Base-by-base conservation (phyloP, 352 stramenopile species). In the Globisporangium cederbergense region DNA sequence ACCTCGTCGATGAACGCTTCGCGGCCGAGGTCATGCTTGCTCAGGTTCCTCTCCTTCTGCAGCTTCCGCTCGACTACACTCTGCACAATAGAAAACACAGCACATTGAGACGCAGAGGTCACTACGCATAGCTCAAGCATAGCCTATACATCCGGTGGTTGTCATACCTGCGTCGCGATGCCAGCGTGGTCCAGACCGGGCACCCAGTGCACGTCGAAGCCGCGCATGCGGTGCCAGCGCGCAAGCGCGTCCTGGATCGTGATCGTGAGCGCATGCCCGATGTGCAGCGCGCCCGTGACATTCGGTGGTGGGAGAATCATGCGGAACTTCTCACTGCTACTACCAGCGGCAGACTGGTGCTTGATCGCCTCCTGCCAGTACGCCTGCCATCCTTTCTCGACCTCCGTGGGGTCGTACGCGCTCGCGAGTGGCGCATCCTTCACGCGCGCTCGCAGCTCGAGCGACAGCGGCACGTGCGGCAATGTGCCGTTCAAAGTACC, bases 61-160 rank as follows among this genome's bases (percentile, higher is more conserved):
- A 99, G 81, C 77, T 98, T 98, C 71, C 98, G 98, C 83, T 99
- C 98, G 5, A 99, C 98, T 0, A 99, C 97, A 51, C 90, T 98
- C 84, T 92, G 30, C 30, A 45, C 34, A 3, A 58, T 30, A 58
- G 8, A 43, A 16, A n/a, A 8, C 36, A 18, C 25, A 28, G 36
- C 22, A 45, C 30, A 47, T 4, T 8, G 40, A 16, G 1, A 25
- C 32, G n/a, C 32, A 16, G 13, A 43, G 6, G 18, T 62, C 9
- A 47, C 7, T 28, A 20, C n/a, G 46, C 20, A 32, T 9, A 43
- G 20, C 20, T 53, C 40, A 46, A 14, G 30, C 30, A 13, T 40
- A 47, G 3, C 49, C 28, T 25, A 11, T 6, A 20, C 25, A 40
- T 9, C 6, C 36, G 2, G 30, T 32, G 18, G 2, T 1, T 11